Conservation (phyloP, 495 filamentous ascomycete genomes). For the Umbilicaria muhlenbergii region DNA sequence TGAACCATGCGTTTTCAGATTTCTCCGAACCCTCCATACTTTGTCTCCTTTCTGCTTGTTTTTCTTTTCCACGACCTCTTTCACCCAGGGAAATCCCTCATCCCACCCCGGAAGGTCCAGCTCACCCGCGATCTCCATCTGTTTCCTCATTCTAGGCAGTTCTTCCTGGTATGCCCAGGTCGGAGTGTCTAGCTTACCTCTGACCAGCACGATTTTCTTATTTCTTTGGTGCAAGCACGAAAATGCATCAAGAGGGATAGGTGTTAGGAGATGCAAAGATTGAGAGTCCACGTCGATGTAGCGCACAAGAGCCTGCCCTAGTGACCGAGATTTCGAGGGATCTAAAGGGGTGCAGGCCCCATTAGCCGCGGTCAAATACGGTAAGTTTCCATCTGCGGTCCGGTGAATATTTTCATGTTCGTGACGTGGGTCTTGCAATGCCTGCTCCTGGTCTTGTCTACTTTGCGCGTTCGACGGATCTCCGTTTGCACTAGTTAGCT, state of each 20-base stretch:
- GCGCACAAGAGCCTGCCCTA: constrained; percentile 37
- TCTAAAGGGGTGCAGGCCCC: constrained; percentile 26
- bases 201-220: constrained; percentile 31
- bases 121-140: constrained; percentile 6
- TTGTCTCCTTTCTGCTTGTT: constrained; percentile 10
- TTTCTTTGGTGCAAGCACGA: constrained; percentile 20
- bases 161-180: constrained; percentile 29
- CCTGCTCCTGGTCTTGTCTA: no score
- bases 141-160: constrained; percentile 6
- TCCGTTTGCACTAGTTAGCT: not conserved
- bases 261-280: constrained; percentile 31
- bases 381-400: constrained; percentile 21
- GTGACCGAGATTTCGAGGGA: constrained; percentile 26
- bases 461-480: not conserved
- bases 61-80: constrained; percentile 5
- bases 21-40: constrained; percentile 19
- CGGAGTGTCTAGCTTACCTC: constrained; percentile 35
- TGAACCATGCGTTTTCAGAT: constrained; percentile 8
- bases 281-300: constrained; percentile 24
- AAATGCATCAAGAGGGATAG: constrained; percentile 24
- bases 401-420: constrained; percentile 15
- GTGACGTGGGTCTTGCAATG: no score
- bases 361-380: constrained; percentile 26
- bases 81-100: constrained; percentile 15
- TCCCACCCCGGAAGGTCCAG: constrained; percentile 5